Evolutionary conservation across 768 basidiomycete genomes (phyloP).

Genomic region (Serendipita indica): DNA sequence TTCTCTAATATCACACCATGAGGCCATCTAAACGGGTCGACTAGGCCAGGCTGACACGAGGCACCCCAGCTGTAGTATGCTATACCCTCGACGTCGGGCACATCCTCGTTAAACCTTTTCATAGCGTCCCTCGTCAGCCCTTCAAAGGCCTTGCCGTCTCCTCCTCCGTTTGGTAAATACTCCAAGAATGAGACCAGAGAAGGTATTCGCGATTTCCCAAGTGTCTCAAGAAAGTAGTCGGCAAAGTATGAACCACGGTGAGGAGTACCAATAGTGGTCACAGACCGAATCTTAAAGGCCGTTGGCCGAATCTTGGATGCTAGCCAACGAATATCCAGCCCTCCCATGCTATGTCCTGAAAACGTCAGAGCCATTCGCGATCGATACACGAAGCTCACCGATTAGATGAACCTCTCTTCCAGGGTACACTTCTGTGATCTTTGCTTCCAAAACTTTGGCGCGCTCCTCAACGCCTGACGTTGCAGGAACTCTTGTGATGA

Average conservation of each 20-base stretch:
- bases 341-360: constrained; percentile 74
- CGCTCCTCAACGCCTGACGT: constrained; percentile 79
- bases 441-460: constrained; percentile 76
- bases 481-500: constrained; percentile 88
- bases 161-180: constrained; percentile 78
- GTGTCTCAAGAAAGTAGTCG: constrained; percentile 66
- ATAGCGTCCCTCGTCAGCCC: constrained; percentile 74
- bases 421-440: constrained; percentile 64
- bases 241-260: constrained; percentile 91
- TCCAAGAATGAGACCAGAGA: constrained; percentile 39
- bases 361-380: constrained; percentile 13
- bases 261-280: constrained; percentile 91
- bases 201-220: constrained; percentile 43
- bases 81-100: constrained; percentile 62
- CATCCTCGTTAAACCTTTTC: constrained; percentile 75
- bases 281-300: constrained; percentile 65
- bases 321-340: constrained; percentile 81
- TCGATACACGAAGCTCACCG: constrained; percentile 26
- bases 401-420: constrained; percentile 81
- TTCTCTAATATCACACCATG: constrained; percentile 69
- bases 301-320: constrained; percentile 67
- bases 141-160: constrained; percentile 89
- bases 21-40: constrained; percentile 74
- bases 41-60: constrained; percentile 68
- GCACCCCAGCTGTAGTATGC: constrained; percentile 96